These are phyloP conservation scores for California macrophylla DNA, from an alignment of 441 rosid species.

Conservation along the genomic window DNA sequence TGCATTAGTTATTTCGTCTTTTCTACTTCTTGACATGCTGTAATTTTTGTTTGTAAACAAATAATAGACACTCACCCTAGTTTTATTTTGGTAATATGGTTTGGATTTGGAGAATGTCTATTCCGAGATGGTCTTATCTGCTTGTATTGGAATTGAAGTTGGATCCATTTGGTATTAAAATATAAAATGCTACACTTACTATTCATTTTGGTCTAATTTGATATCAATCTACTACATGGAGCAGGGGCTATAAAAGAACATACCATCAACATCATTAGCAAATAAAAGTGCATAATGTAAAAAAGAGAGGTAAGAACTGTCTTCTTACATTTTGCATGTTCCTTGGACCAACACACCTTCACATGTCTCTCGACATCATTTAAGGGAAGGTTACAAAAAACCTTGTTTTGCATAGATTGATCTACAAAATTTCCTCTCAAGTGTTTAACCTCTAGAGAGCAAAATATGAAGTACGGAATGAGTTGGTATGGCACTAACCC, in stretches of 20 bases:
- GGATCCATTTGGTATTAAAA: too few relatives aligned
- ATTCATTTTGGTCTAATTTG: too few relatives aligned
- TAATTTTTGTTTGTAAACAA: constrained; percentile 8
- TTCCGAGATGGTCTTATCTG: too few relatives aligned
- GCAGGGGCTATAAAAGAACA: too few relatives aligned
- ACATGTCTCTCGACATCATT: background rate
- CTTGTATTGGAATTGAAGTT: too few relatives aligned
- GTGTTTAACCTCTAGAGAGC: background rate
- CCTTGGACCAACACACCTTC: background rate
- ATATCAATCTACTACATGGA: too few relatives aligned
- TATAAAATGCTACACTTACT: too few relatives aligned
- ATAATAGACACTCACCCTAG: background rate
- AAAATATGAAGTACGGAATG: background rate
- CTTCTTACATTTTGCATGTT: background rate
- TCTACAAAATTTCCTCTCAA: background rate
- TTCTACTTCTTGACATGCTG: background rate
- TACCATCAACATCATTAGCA: too few relatives aligned
- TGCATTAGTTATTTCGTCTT: too few relatives aligned
- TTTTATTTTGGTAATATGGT: background rate
- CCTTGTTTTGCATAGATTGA: background rate
- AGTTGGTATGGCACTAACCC: background rate
- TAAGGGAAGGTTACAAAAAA: background rate
- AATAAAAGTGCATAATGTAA: too few relatives aligned
- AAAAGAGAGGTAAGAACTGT: background rate
- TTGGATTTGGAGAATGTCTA: background rate